Conservation (phyloP, 306 rosid genomes). For the Pueraria montana region DNA sequence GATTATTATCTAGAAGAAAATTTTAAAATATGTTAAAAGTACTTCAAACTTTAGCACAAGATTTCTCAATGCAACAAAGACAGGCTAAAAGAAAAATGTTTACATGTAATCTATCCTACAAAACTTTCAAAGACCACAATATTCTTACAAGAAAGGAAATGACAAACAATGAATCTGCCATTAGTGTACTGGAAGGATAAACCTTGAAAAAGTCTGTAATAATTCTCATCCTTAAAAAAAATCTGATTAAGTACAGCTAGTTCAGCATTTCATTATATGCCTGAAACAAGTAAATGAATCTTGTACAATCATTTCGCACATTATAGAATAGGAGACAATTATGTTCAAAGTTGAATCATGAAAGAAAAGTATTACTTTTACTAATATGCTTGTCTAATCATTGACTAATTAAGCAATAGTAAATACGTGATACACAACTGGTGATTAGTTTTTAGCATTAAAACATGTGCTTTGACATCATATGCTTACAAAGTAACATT, state of each 20-base stretch:
- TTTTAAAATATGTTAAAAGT: too few species aligned
- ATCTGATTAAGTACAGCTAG: too few species aligned
- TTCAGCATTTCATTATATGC: neutral
- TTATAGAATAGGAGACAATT: neutral
- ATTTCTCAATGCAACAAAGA: conserved; percentile 13
- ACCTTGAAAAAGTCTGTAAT: too few species aligned
- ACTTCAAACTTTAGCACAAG: conserved; percentile 4
- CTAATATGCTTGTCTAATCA: neutral
- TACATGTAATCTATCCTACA: conserved; percentile 1
- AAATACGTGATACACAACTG: too few species aligned
- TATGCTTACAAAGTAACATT: too few species aligned
- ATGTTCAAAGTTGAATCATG: neutral
- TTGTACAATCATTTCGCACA: neutral
- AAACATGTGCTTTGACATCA: too few species aligned
- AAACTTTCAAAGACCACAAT: conserved; percentile 2
- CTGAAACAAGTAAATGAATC: conserved; percentile 11
- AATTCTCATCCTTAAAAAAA: too few species aligned
- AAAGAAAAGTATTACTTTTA: neutral
- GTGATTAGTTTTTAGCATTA: too few species aligned
- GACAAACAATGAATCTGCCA: too few species aligned
- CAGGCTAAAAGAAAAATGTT: conserved; percentile 1
- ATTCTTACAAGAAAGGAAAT: neutral
- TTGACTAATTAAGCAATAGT: too few species aligned
- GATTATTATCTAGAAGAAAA: conserved; percentile 1
- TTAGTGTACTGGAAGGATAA: too few species aligned